Percentiles rank a stretch among this genome's conserved stretches.
phyloP scores from a whole-genome alignment of 2,329 filamentous ascomycete genomes.

The Cordyceps cicadae region DNA sequence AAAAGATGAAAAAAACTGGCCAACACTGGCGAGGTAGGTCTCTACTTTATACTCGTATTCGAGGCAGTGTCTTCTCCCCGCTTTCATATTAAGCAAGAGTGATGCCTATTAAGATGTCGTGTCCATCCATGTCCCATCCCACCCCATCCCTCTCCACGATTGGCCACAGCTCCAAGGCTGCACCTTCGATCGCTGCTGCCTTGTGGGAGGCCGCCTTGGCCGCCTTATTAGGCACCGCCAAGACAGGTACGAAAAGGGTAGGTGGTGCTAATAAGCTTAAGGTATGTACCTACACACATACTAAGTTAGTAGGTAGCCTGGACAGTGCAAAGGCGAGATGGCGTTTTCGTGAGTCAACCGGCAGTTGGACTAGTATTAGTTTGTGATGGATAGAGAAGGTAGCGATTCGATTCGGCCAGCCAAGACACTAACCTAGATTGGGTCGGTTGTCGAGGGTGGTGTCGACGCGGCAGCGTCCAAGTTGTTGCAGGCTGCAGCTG shows the following conservation, averaged over 20 bases:
- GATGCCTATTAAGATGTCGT: conserved; percentile 4
- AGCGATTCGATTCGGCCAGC: too few species aligned
- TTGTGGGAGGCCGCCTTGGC: not conserved
- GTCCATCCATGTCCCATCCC: not conserved
- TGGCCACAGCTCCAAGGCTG: not conserved
- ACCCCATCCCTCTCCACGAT: not conserved
- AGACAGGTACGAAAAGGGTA: not conserved
- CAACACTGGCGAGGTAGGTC: not conserved
- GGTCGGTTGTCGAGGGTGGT: too few species aligned
- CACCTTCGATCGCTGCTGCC: not conserved
- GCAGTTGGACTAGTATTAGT: too few species aligned
- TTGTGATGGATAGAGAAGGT: too few species aligned
- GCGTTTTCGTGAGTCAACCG: not conserved
- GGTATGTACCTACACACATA: too few species aligned
- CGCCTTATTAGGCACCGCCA: not conserved
- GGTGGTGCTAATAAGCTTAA: too few species aligned
- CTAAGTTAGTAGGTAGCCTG: too few species aligned
- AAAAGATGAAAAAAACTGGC: not conserved
- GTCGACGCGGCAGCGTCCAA: too few species aligned
- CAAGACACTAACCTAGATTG: too few species aligned
- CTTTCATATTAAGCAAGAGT: not conserved
- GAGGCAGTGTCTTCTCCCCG: not conserved
- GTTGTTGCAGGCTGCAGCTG: too few species aligned
- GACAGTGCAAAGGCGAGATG: not conserved
- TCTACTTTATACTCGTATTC: not conserved